Evolutionary conservation across 2,329 filamentous ascomycete species (phyloP).

Genomic region (Aphanocladium album): DNA sequence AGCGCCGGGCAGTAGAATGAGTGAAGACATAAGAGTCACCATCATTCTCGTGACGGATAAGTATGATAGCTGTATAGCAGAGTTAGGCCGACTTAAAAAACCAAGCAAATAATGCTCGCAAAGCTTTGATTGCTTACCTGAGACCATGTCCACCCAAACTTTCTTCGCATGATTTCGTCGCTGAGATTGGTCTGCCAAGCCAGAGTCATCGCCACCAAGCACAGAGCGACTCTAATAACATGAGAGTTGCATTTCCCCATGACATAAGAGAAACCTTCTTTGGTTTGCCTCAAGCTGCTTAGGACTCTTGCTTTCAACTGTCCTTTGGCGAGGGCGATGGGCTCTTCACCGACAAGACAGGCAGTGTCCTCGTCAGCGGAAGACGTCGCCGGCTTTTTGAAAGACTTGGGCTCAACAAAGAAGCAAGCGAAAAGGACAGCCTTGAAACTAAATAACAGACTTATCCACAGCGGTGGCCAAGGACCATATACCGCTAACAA

Average conservation of each 20-base stretch:
- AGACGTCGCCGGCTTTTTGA: neutral
- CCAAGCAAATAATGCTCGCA: neutral
- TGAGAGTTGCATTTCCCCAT: neutral
- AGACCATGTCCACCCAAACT: slow-evolving; percentile 5
- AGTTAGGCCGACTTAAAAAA: neutral
- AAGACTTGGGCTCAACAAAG: neutral
- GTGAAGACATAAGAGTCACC: neutral
- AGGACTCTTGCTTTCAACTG: neutral
- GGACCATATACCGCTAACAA: neutral
- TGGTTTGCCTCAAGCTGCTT: neutral
- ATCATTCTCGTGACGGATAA: neutral
- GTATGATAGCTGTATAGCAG: neutral
- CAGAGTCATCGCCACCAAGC: neutral
- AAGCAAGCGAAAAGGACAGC: neutral
- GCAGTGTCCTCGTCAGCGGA: neutral
- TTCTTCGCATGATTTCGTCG: neutral
- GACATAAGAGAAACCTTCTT: neutral
- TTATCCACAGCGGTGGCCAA: neutral
- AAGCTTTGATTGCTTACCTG: neutral
- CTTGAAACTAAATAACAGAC: neutral
- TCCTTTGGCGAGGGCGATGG: neutral
- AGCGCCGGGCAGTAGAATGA: neutral
- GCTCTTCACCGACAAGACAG: neutral
- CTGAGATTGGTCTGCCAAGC: neutral
- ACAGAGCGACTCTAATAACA: neutral